These are phyloP conservation scores for Rhododendron ferrugineum DNA, from an alignment of 148 eudicot genomes.

Conservation along the genomic window DNA sequence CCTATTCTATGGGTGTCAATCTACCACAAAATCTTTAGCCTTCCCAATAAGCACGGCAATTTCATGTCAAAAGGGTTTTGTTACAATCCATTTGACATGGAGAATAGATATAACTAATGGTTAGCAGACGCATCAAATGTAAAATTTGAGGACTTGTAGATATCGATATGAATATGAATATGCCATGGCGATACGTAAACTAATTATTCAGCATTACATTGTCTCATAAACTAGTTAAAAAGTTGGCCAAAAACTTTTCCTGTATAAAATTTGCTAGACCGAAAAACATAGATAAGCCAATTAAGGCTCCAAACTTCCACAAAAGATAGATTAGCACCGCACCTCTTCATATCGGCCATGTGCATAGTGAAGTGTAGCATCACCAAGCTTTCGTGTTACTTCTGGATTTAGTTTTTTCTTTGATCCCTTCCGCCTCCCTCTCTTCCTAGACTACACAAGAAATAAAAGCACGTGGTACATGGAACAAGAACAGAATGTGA, in stretches of 20 bases:
- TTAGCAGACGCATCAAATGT: neutral
- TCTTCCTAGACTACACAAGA: slow-evolving; percentile 42
- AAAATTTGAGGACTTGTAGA: neutral
- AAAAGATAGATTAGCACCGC: slow-evolving; percentile 3
- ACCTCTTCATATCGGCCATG: slow-evolving; percentile 75
- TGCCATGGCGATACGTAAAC: neutral
- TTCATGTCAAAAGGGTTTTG: neutral
- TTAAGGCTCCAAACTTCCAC: neutral
- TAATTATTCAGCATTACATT: neutral
- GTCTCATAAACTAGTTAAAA: neutral
- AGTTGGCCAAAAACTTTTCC: neutral
- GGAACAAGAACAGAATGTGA: neutral
- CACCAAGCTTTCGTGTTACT: slow-evolving; percentile 69
- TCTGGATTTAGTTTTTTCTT: slow-evolving; percentile 64
- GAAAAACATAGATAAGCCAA: neutral
- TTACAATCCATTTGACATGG: neutral
- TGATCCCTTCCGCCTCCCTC: slow-evolving; percentile 82
- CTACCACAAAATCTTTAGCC: neutral
- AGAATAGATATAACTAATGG: neutral
- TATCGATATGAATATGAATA: neutral
- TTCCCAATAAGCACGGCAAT: neutral
- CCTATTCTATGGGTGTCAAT: neutral
- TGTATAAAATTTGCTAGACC: neutral
- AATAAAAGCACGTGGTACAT: neutral
- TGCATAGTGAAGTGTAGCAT: slow-evolving; percentile 80